Evolutionary conservation across 306 rosid species (phyloP), one percentile per base, ranked within the genome.

Genomic region (Astragalus membranaceus): DNA sequence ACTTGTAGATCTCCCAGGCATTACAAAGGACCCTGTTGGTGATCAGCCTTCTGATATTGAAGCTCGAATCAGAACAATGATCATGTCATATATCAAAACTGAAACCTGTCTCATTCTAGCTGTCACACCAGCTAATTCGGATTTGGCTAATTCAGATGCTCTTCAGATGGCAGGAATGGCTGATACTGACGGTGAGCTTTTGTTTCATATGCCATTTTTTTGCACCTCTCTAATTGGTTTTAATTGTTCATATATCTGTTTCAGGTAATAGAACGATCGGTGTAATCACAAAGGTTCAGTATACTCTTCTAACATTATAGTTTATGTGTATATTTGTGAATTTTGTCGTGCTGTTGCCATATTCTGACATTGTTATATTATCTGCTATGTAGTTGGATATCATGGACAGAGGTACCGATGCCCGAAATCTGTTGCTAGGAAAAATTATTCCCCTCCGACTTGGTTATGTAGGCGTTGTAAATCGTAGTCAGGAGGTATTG

Each of bases 371-470:
- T 43, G 16, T 52, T 73, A 57, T 39, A 6, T 75, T 58, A 35
- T 73, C 26, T 64, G 67, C 64, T 67, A 29, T 72, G 63, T 55
- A 94, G 98, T 79, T 94, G 88, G 98, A 95, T 81, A 91, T 95
- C 74, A 95, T 95, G 99, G 99, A 95, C 80, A 91, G 99, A 89
- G 99, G 99, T 85, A 95, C 99, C 33, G 99, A 95, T 86, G 99
- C 99, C 23, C 87, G 91, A 43, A 95, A 95, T 80, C 89, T 95
- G 67, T 87, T 95, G 87, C 89, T 77, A 29, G 99, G 99, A 84
- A 91, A 95, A 87, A 88, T 95, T 69, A 95, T 95, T 75, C 99
- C 97, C 60, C 86, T 95, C 35, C 88, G 92, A 79, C 99, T 91
- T 82, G 99, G 99, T 70, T 95, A 95, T 72, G 84, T 95, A 53